These are phyloP conservation scores for Aspergillus sp. DNA, from an alignment of 2,329 filamentous ascomycete species.

Conservation along the genomic window DNA sequence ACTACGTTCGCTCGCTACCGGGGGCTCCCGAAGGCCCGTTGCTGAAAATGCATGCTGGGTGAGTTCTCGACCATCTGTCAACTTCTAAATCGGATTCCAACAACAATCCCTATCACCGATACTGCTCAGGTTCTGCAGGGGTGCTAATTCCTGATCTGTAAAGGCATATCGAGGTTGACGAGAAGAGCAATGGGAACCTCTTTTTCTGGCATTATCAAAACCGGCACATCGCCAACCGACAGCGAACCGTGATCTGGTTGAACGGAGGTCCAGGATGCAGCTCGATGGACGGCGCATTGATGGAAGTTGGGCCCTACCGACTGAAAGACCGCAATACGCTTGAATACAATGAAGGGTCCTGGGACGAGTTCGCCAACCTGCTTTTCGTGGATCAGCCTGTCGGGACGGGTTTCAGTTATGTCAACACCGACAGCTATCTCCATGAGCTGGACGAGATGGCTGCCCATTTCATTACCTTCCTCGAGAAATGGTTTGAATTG, in stretches of 20 bases:
- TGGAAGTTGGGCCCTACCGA: conserved; percentile 93
- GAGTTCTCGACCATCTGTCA: conserved; percentile 35
- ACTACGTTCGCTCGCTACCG: conserved; percentile 82
- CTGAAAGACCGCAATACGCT: conserved; percentile 72
- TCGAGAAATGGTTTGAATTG: conserved; percentile 86
- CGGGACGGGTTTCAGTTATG: conserved; percentile 94
- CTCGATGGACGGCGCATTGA: conserved; percentile 93
- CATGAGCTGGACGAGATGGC: conserved; percentile 88
- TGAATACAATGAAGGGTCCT: conserved; percentile 85
- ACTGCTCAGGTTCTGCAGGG: neutral
- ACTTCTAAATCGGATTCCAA: neutral
- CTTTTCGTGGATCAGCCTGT: conserved; percentile 97
- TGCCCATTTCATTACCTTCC: conserved; percentile 78
- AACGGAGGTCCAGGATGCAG: conserved; percentile 97
- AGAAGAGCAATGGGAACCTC: conserved; percentile 83
- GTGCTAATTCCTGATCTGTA: neutral
- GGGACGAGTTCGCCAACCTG: conserved; percentile 97
- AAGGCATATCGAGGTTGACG: conserved; percentile 87
- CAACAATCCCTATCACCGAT: neutral
- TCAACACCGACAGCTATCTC: conserved; percentile 82
- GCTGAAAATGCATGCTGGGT: conserved; percentile 98
- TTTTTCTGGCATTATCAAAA: conserved; percentile 99
- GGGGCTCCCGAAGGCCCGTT: conserved; percentile 76
- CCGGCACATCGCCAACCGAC: conserved; percentile 85
- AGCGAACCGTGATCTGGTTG: conserved; percentile 92